Base-by-base conservation (phyloP, 257 asterid species). In the Ophiorrhiza pumila region DNA sequence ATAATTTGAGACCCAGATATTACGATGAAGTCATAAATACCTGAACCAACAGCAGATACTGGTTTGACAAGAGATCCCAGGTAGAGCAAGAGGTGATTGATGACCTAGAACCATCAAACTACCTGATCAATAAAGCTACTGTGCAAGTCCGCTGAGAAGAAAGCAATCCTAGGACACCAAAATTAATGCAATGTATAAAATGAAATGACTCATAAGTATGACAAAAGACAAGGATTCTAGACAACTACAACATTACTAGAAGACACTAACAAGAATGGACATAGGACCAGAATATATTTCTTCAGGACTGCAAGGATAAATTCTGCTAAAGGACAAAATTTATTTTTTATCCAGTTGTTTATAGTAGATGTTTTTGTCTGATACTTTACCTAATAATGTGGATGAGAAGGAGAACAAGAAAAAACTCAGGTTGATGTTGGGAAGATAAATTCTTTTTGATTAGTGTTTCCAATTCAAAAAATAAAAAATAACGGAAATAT, bases 41-140 rank as follows among this genome's bases (percentile, higher is more conserved):
- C 68, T 32, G 67, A 63, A 37, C 68, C 69, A 2, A 34, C 53
- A 42, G 69, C 69, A n/a, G 29, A 64, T 64, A 64, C 31, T 64
- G 69, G 69, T 41, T 64, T 64, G 34, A 64, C 52, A n/a, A 64
- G 29, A 41, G 50, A 39, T 41, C 52, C 52, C 18, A 29, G 47
- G 34, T 15, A 64, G 22, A 41, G 17, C 32, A 27, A 41, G 17
- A 64, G 39, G 69, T n/a, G 22, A 50, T 41, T 64, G 69, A 64
- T 39, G 53, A 41, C 47, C 69, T 64, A 64, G 52, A 64, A 64
- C 23, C 32, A 39, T 29, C 39, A 22, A 41, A 64, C 9, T 39
- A 39, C 55, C n/a, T 49, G 1, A 5, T 49, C n/a, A 49, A 49
- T 14, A 49, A 49, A 14, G 55, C 5, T 49, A 14, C 4, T 18